Base-by-base conservation (phyloP, 2,329 filamentous ascomycete genomes). In the Colletotrichum sp. region DNA sequence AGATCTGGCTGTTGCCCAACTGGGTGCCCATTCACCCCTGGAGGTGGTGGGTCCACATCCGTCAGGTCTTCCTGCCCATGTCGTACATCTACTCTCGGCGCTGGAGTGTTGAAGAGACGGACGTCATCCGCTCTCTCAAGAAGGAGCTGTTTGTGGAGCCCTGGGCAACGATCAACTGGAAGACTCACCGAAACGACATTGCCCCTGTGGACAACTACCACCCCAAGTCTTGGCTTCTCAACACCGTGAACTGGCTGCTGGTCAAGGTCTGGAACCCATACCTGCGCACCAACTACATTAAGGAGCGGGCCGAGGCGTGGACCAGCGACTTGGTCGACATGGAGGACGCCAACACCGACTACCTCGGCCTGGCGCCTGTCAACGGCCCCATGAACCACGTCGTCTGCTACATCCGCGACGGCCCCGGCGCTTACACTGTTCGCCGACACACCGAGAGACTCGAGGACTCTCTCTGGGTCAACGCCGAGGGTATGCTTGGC, bases 1-100 rank as follows among this genome's bases (percentile, higher is more conserved):
- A 99, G 86, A 84, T 99, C 60, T 99, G 97, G 97, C 89, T 98
- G 55, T 87, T 98, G 5, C 96, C 96, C 0, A 95, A 98, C 83
- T 98, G 95, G 95, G 90, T 95, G 5, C 96, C 96, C 1, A 90
- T 98, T 81, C 93, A 95, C 7, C 96, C 96, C 0, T 98, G 96
- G 95, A 89, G 95, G 79, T 98, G 96, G 96, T 98, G 96, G 96
- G 95, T 99, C 81, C 97, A 99, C 81, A 98, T 98, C 85, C 95
- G 97, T n/a, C 93, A 95, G 85, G 96, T 99, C n/a, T 98, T 96
- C 81, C 84, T 98, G 65, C 94, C 96, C 7, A 98, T 99, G 95
- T 93, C 94, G 1, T 98, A 94, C 82, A 85, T 99, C 57, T 98
- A 94, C 88, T 98, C 96, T 0, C 95, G 94, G 87, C 90, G 90